Conservation (phyloP, 768 basidiomycete species). For the Naganishia kalamii region DNA sequence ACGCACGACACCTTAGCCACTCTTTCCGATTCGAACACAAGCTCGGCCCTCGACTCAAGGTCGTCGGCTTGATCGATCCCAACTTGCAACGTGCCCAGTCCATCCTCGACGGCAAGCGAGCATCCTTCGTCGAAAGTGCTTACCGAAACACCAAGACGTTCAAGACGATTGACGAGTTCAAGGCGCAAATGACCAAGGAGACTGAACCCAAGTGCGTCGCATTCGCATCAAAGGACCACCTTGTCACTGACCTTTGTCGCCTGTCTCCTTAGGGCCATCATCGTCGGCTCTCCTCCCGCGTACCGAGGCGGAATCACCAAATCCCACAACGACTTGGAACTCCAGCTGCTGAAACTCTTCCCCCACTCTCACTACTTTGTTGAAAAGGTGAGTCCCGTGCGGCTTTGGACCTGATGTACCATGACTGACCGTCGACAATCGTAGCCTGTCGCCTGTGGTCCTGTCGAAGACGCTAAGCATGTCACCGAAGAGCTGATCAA, state of each 20-base stretch:
- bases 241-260: neutral
- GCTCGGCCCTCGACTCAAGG: slow-evolving; percentile 90
- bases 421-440: neutral
- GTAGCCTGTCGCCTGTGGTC: slow-evolving; percentile 71
- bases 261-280: slow-evolving; percentile 56
- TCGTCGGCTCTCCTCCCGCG: slow-evolving; percentile 89
- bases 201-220: slow-evolving; percentile 57
- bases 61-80: slow-evolving; percentile 90
- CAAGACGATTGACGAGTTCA: slow-evolving; percentile 78
- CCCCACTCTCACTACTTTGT: slow-evolving; percentile 83
- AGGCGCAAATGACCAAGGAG: slow-evolving; percentile 57
- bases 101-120: slow-evolving; percentile 75
- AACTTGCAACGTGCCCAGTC: slow-evolving; percentile 73
- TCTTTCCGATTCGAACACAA: slow-evolving; percentile 60
- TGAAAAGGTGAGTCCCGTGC: slow-evolving; percentile 56
- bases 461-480: slow-evolving; percentile 59
- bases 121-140: slow-evolving; percentile 85
- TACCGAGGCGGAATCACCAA: slow-evolving; percentile 72
- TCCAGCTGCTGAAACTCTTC: slow-evolving; percentile 78
- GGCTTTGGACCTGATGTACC: neutral
- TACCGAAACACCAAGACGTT: slow-evolving; percentile 80
- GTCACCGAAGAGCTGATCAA: slow-evolving; percentile 68
- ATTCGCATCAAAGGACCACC: neutral
- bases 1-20: slow-evolving; percentile 48
- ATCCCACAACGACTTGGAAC: slow-evolving; percentile 78